Conservation (phyloP, 345 rosid genomes). For the Camelina sativa region DNA sequence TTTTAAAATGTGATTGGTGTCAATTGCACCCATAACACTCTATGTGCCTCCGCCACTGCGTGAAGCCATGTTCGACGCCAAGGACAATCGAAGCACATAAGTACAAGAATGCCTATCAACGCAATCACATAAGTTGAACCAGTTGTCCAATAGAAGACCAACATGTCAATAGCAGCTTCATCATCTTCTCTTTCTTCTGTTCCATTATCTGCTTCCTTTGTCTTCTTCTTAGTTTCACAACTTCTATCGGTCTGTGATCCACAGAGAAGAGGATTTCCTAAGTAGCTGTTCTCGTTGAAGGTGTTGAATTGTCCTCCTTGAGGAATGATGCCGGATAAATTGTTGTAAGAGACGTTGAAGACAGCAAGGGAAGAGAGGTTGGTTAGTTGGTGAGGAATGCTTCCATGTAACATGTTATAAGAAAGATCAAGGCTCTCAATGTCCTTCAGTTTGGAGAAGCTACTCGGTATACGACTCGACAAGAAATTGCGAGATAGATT, state of each 20-base stretch:
- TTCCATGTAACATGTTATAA: not conserved
- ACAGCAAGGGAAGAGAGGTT: not conserved
- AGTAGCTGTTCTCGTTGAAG: not conserved
- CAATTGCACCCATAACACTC: no score
- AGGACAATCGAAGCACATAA: no score
- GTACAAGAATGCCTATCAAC: no score
- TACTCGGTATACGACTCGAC: constrained; percentile 21
- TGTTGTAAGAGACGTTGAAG: constrained; percentile 17
- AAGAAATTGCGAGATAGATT: constrained; percentile 46
- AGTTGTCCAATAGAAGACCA: no score
- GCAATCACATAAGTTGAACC: no score
- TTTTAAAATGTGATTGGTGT: no score
- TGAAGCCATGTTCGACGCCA: no score
- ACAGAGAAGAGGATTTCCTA: constrained; percentile 17
- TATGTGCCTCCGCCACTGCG: no score
- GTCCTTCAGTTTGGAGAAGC: constrained; percentile 27
- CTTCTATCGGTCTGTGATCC: not conserved
- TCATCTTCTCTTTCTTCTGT: no score
- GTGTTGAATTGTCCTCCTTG: constrained; percentile 2
- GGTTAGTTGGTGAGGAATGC: constrained; percentile 20
- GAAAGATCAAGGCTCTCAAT: constrained; percentile 49
- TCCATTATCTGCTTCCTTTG: not conserved
- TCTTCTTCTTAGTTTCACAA: not conserved
- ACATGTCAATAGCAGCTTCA: no score
- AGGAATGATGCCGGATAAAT: constrained; percentile 15